Evolutionary conservation across 805 yeast genomes (phyloP).

Genomic region (Candida vaughaniae): DNA sequence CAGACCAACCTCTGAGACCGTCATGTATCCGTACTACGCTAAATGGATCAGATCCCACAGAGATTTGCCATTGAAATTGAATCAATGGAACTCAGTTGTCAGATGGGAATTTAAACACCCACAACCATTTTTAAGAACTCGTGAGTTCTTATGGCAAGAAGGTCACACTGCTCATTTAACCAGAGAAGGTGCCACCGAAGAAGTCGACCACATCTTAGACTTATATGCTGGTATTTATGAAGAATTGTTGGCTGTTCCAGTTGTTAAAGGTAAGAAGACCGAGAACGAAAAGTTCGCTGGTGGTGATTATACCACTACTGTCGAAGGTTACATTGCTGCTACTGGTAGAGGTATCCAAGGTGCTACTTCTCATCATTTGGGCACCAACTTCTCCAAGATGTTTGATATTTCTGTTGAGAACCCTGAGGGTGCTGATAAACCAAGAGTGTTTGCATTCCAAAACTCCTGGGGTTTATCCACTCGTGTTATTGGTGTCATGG

Average conservation of each 20-base stretch:
- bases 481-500: conserved; percentile 98
- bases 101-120: conserved; percentile 99
- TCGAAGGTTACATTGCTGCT: conserved; percentile 95
- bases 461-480: conserved; percentile 99
- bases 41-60: conserved; percentile 99
- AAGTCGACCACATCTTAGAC: conserved; percentile 83
- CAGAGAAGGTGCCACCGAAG: conserved; percentile 72
- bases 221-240: conserved; percentile 82
- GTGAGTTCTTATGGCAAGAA: conserved; percentile 99
- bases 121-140: conserved; percentile 96
- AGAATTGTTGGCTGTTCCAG: conserved; percentile 96
- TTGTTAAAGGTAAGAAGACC: conserved; percentile 90
- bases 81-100: conserved; percentile 99
- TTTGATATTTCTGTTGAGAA: conserved; percentile 93
- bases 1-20: conserved; percentile 99
- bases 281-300: conserved; percentile 99
- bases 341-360: conserved; percentile 99
- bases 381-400: conserved; percentile 98
- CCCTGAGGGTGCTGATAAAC: conserved; percentile 87
- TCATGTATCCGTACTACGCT: conserved; percentile 98
- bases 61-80: conserved; percentile 92
- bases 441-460: conserved; percentile 87
- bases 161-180: conserved; percentile 98
- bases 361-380: conserved; percentile 96
- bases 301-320: conserved; percentile 91